Base-by-base conservation (phyloP, 805 yeast species). In the Wickerhamiella qilinensis region DNA sequence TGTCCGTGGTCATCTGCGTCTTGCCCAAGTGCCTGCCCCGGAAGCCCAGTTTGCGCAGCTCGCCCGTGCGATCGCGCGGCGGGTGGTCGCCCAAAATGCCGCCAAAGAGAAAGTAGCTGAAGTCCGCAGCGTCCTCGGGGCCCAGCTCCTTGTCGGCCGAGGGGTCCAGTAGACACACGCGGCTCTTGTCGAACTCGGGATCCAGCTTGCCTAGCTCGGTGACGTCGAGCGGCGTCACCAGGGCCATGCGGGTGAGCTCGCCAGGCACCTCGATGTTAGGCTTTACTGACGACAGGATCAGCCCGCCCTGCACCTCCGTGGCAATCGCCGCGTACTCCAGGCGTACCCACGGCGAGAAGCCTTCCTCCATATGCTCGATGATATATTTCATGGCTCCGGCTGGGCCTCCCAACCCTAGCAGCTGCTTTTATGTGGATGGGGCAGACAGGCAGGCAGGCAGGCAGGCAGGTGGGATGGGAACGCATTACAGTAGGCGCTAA, bases 331-430 rank as follows among this genome's bases (percentile, higher is more conserved):
- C 60, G 58, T 88, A 88, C 52, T 88, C 98, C 4, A 91, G 65
- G 21, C 72, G 69, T 32, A 88, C 97, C 98, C 98, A 88, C 47
- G 81, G 91, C 46, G 94, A 83, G 68, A 88, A 84, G 1, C 94
- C 97, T 43, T 75, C 80, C 59, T 88, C 98, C 96, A 88, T 88
- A 56, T 88, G 98, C 59, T 88, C 98, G 38, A 88, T 85, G 38
- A 91, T 73, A 66, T 85, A 88, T 59, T 83, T 84, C 54, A 50
- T 50, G 2, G 8, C n/a, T n/a, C n/a, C n/a, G n/a, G n/a, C n/a
- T n/a, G n/a, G n/a, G n/a, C n/a, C n/a, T n/a, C n/a, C n/a, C n/a
- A n/a, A n/a, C n/a, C n/a, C n/a, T n/a, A n/a, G n/a, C n/a, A n/a
- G n/a, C n/a, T n/a, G n/a, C n/a, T n/a, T n/a, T n/a, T n/a, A n/a